Base-by-base conservation (phyloP, 163 green algal species). In the Trebouxia gelatinosa region DNA sequence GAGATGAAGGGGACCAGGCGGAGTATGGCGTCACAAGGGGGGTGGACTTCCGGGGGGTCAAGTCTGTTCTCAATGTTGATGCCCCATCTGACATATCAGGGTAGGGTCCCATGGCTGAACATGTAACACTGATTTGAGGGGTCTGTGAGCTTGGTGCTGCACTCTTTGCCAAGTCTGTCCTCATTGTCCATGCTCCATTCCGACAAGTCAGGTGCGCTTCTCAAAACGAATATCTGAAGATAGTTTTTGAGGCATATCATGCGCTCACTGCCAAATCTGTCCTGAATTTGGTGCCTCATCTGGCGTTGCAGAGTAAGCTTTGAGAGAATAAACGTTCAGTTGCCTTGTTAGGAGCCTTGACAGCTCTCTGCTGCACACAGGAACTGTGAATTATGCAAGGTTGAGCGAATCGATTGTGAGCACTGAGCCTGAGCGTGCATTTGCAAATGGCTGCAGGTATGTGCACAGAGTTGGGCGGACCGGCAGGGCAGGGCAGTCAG, bases 11-110 rank as follows among this genome's bases (percentile, higher is more conserved):
- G 39, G 70, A 83, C 32, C 57, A 32, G 35, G 65, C 61, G 51
- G 95, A 99, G 90, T 99, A 97, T 90, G 95, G 95, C 0, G 95
- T 99, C 1, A 96, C 94, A 6, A 84, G 95, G 0, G 95, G 95
- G n/a, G 92, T 99, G 16, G 95, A 99, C 82, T 99, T 99, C 87
- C 96, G 97, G 86, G 92, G 91, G 11, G 95, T 99, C 9, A 64
- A 80, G 19, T 98, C 94, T 2, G 93, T 99, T 7, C 81, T 98
- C 43, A 98, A 98, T 84, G 92, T 94, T 65, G 91, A 98, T 51
- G 64, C 91, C 50, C 93, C 95, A 74, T 70, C 54, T 87, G n/a
- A 78, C 38, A 74, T 89, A 23, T 67, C 88, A 62, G 86, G 78
- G 70, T 88, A 80, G 48, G n/a, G n/a, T n/a, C n/a, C n/a, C n/a